Evolutionary conservation across 306 rosid species (phyloP).

Genomic region (Cucurbita ficifolia): DNA sequence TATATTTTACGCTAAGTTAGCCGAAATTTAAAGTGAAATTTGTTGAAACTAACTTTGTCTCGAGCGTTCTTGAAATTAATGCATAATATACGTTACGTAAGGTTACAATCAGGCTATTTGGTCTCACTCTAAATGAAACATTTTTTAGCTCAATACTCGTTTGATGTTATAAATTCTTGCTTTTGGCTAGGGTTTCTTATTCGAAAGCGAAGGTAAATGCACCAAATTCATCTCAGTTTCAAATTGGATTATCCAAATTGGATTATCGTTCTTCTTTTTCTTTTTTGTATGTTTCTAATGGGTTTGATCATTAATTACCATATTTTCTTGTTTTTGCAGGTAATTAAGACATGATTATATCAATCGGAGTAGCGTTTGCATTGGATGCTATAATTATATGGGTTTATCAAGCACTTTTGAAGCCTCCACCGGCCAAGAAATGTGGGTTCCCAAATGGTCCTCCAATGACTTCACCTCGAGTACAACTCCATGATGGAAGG

Average conservation of each 20-base stretch:
- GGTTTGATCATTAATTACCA: too few relatives aligned
- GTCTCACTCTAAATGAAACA: too few relatives aligned
- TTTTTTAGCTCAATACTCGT: neutral
- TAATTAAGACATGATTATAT: neutral
- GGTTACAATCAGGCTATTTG: too few relatives aligned
- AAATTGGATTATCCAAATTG: too few relatives aligned
- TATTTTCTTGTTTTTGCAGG: neutral
- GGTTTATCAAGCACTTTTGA: conserved; percentile 24
- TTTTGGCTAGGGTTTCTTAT: neutral
- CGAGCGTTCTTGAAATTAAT: too few relatives aligned
- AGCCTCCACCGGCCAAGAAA: conserved; percentile 43
- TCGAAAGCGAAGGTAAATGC: neutral
- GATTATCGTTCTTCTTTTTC: too few relatives aligned
- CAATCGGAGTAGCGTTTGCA: conserved; percentile 9
- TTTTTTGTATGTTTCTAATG: too few relatives aligned
- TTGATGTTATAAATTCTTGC: neutral
- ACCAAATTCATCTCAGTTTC: neutral
- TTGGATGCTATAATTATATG: conserved; percentile 34
- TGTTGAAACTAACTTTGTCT: too few relatives aligned
- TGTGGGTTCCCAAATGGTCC: conserved; percentile 63
- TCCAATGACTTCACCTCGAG: conserved; percentile 38
- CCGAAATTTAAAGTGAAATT: too few relatives aligned
- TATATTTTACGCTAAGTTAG: too few relatives aligned
- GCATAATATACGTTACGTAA: too few relatives aligned
- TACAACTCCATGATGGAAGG: conserved; percentile 60